Percentiles rank a stretch among this genome's conserved stretches.
Evolutionary conservation across 352 stramenopile species (phyloP).

Genomic region (Phytophthora uliginosa): DNA sequence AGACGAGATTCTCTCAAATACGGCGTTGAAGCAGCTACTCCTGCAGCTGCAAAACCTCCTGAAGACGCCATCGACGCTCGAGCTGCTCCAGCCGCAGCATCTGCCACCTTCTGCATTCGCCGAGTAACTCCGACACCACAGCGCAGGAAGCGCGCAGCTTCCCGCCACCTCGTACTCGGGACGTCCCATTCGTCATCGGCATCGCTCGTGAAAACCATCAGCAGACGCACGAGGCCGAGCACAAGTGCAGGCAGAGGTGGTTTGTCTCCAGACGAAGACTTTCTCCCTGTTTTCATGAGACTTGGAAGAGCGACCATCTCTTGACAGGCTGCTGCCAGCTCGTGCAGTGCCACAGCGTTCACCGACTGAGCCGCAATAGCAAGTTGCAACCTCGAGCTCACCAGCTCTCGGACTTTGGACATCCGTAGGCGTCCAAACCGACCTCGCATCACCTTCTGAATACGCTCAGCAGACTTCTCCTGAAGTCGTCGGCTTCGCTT

Average conservation of each 20-base stretch:
- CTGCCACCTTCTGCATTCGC: constrained; percentile 62
- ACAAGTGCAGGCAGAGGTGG: constrained; percentile 60
- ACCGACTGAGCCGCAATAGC: constrained; percentile 30
- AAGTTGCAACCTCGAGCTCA: constrained; percentile 40
- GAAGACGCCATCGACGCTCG: constrained; percentile 19
- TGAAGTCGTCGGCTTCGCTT: constrained; percentile 28
- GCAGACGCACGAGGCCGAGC: constrained; percentile 73
- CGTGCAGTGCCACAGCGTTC: constrained; percentile 47
- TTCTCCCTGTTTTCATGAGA: constrained; percentile 18
- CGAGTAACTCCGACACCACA: constrained; percentile 58
- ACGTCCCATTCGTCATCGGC: constrained; percentile 63
- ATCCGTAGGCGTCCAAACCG: constrained; percentile 71
- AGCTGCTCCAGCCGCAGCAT: constrained; percentile 44
- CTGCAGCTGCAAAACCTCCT: constrained; percentile 20
- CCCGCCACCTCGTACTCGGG: constrained; percentile 65
- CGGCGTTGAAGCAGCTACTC: constrained; percentile 34
- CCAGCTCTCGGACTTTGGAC: constrained; percentile 57
- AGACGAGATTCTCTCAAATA: constrained; percentile 52
- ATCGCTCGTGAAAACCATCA: constrained; percentile 78
- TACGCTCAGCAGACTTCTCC: constrained; percentile 30
- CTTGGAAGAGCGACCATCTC: constrained; percentile 60
- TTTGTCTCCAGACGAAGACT: not conserved
- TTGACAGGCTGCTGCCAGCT: constrained; percentile 64
- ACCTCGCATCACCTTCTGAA: constrained; percentile 72
- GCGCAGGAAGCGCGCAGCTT: constrained; percentile 64